Evolutionary conservation across 2,329 filamentous ascomycete species (phyloP).

Genomic region (Zymoseptoria ardabiliae): DNA sequence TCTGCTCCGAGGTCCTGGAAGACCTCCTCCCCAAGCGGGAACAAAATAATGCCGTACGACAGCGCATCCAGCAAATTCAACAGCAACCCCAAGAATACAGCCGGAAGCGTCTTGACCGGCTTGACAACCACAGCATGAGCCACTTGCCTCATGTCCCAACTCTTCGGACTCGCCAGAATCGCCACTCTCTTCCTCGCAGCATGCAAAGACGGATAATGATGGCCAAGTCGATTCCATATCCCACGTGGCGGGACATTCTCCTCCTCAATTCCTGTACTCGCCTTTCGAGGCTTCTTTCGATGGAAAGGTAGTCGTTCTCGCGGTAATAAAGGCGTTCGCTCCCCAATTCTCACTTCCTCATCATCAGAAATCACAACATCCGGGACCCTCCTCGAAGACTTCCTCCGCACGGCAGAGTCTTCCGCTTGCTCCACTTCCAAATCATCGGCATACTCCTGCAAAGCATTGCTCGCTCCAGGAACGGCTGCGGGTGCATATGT

Average conservation of each 20-base stretch:
- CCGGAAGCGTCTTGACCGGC: conserved; percentile 67
- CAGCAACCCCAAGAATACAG: conserved; percentile 79
- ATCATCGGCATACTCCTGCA: conserved; percentile 11
- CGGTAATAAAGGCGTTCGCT: conserved; percentile 32
- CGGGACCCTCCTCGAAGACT: conserved; percentile 12
- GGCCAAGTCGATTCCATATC: conserved; percentile 25
- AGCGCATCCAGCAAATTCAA: conserved; percentile 91
- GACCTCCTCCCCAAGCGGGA: conserved; percentile 78
- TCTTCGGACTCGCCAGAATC: conserved; percentile 52
- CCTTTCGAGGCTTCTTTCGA: conserved; percentile 13
- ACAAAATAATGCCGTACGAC: conserved; percentile 86
- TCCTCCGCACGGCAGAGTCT: background rate
- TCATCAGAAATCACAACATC: conserved; percentile 25
- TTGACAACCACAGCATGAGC: conserved; percentile 58
- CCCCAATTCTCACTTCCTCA: conserved; percentile 17
- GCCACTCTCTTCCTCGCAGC: conserved; percentile 20
- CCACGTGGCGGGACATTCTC: conserved; percentile 19
- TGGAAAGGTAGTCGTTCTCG: conserved; percentile 19
- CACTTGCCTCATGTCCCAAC: conserved; percentile 62
- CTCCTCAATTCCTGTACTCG: conserved; percentile 17
- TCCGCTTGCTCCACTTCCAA: background rate
- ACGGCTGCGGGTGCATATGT: conserved; percentile 3
- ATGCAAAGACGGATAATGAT: conserved; percentile 23
- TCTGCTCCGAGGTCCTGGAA: conserved; percentile 83
- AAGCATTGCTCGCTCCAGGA: conserved; percentile 3